Evolutionary conservation across 1,284 basidiomycete genomes (phyloP).

Genomic region (Ceratobasidium sp.): DNA sequence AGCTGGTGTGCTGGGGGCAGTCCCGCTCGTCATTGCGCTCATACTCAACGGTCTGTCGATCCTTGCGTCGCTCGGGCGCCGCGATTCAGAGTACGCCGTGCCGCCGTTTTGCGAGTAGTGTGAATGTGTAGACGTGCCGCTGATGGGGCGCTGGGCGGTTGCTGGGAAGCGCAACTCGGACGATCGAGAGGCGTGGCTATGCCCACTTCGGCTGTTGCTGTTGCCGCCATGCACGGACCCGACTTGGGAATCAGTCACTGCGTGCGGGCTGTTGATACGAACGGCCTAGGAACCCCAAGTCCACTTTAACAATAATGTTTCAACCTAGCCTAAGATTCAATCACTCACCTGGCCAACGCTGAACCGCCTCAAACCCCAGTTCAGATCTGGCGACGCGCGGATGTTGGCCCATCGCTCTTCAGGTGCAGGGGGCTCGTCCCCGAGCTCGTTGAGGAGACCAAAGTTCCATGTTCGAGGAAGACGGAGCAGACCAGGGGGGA

Average conservation of each 20-base stretch:
- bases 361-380: slow-evolving; percentile 23
- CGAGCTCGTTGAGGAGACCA: slow-evolving; percentile 36
- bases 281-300: slow-evolving; percentile 7
- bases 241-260: slow-evolving; percentile 21
- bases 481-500: slow-evolving; percentile 27
- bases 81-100: slow-evolving; percentile 6
- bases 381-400: slow-evolving; percentile 19
- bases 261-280: slow-evolving; percentile 29
- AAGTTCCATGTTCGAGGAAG: slow-evolving; percentile 39
- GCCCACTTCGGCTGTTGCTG: slow-evolving; percentile 1
- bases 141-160: background rate
- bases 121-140: slow-evolving; percentile 14
- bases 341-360: slow-evolving; percentile 35
- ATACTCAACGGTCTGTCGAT: background rate
- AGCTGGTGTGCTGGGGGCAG: slow-evolving; percentile 6
- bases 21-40: slow-evolving; percentile 8
- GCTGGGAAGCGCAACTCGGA: slow-evolving; percentile 17
- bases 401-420: slow-evolving; percentile 35
- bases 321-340: background rate
- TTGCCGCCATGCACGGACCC: slow-evolving; percentile 36
- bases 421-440: slow-evolving; percentile 36
- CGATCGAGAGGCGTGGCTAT: slow-evolving; percentile 1
- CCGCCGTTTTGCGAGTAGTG: slow-evolving; percentile 9
- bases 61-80: slow-evolving; percentile 5
- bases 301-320: background rate